Conservation (phyloP, 2,329 filamentous ascomycete genomes). For the Xylariaceae sp. region DNA sequence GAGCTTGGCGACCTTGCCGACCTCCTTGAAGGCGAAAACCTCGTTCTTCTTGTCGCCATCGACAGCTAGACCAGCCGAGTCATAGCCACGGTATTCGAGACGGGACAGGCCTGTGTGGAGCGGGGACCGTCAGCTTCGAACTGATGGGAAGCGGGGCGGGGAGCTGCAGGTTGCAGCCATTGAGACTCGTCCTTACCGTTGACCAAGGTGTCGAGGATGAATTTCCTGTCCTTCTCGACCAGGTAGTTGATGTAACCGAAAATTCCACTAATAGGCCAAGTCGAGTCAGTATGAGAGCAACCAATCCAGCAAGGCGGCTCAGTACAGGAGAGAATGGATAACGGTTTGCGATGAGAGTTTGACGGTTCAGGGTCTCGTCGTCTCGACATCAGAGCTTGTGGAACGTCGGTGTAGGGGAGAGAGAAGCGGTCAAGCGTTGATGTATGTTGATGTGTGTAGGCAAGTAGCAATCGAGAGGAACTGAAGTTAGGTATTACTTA, state of each 20-base stretch:
- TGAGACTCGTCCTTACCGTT: slow-evolving; percentile 66
- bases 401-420: slow-evolving; percentile 9
- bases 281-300: slow-evolving; percentile 25
- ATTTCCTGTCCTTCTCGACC: slow-evolving; percentile 97
- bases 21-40: slow-evolving; percentile 96
- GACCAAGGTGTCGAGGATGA: slow-evolving; percentile 91
- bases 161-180: slow-evolving; percentile 13
- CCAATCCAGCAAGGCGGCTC: background rate
- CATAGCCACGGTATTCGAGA: slow-evolving; percentile 98
- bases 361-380: background rate
- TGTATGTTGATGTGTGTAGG: background rate
- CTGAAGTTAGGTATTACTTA: slow-evolving; percentile 23
- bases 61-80: slow-evolving; percentile 92
- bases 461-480: slow-evolving; percentile 1
- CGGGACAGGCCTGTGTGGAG: slow-evolving; percentile 72
- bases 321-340: no score
- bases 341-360: background rate
- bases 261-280: slow-evolving; percentile 65
- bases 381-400: background rate
- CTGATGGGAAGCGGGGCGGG: slow-evolving; percentile 4
- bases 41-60: slow-evolving; percentile 99
- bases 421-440: background rate
- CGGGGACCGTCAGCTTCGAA: slow-evolving; percentile 27
- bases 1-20: slow-evolving; percentile 97
- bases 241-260: slow-evolving; percentile 99